phyloP scores from a whole-genome alignment of 2,329 filamentous ascomycete species.

The Cucurbitaria berberidis region DNA sequence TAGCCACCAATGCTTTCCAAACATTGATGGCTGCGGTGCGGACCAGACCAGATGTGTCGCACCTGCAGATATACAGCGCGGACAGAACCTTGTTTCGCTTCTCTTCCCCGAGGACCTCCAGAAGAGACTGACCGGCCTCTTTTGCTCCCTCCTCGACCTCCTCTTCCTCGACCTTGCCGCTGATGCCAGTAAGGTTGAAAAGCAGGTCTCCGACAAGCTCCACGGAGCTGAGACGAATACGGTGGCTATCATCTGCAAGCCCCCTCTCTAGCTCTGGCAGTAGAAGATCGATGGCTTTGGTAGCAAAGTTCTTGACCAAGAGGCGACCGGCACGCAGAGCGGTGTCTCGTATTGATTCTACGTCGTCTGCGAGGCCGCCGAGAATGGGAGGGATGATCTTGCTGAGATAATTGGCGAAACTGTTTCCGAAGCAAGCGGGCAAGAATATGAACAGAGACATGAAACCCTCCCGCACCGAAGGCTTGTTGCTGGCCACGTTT shows the following conservation, averaged over 20 bases:
- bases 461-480: slow-evolving; percentile 93
- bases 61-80: slow-evolving; percentile 96
- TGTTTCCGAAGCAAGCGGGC: slow-evolving; percentile 98
- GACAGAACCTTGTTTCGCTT: slow-evolving; percentile 97
- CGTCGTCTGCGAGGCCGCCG: slow-evolving; percentile 89
- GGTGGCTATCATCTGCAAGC: slow-evolving; percentile 95
- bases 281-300: slow-evolving; percentile 90
- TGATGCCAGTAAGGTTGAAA: slow-evolving; percentile 97
- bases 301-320: slow-evolving; percentile 97
- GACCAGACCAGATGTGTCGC: slow-evolving; percentile 91
- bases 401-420: slow-evolving; percentile 93
- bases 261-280: slow-evolving; percentile 94
- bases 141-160: slow-evolving; percentile 80
- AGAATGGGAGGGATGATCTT: slow-evolving; percentile 96
- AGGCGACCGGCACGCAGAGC: slow-evolving; percentile 90
- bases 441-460: slow-evolving; percentile 99
- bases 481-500: slow-evolving; percentile 89
- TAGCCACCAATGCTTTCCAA: slow-evolving; percentile 96
- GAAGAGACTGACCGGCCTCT: slow-evolving; percentile 89
- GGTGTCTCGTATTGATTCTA: slow-evolving; percentile 97
- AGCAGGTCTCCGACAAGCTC: slow-evolving; percentile 95
- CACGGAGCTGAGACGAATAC: slow-evolving; percentile 96
- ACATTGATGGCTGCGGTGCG: slow-evolving; percentile 88
- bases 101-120: slow-evolving; percentile 93
- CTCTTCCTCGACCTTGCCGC: slow-evolving; percentile 74